A percentile compares a stretch with the other conserved stretches of the same genome.
These are phyloP conservation scores for Rhodosorus marinus DNA, from an alignment of 23 red algal species.

Conservation along the genomic window DNA sequence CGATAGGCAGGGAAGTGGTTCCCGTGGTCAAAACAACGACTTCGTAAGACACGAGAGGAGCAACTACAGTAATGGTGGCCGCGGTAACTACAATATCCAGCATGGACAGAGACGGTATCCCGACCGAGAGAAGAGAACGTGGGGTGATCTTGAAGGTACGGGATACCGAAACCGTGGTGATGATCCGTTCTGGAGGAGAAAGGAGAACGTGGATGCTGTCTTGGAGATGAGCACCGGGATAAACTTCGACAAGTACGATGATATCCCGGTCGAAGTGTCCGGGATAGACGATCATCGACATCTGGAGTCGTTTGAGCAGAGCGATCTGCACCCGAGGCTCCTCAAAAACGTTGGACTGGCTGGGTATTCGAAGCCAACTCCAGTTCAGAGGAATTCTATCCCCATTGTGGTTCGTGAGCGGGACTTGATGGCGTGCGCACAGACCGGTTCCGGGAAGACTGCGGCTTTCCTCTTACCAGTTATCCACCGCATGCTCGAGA, in stretches of 20 bases:
- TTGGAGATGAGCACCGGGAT: conserved; percentile 85
- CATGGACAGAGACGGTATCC: too few species aligned
- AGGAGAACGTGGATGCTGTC: conserved; percentile 13
- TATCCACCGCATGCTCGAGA: neutral
- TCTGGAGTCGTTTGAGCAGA: conserved; percentile 47
- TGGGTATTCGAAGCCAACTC: conserved; percentile 64
- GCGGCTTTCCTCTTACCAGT: conserved; percentile 4
- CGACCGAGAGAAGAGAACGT: neutral
- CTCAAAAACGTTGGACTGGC: conserved; percentile 72
- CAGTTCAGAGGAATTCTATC: neutral
- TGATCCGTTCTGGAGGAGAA: conserved; percentile 35
- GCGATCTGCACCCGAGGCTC: conserved; percentile 43
- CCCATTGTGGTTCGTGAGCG: conserved; percentile 1
- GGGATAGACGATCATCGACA: conserved; percentile 25
- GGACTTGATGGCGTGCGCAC: neutral
- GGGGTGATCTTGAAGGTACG: neutral
- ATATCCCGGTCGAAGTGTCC: conserved; percentile 88
- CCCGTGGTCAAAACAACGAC: too few species aligned
- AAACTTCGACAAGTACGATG: conserved; percentile 99
- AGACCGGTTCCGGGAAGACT: conserved; percentile 16
- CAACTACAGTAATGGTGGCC: too few species aligned
- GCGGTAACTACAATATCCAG: too few species aligned
- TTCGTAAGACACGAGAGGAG: too few species aligned
- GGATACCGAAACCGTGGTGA: too few species aligned
- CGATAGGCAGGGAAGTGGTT: too few species aligned